These are phyloP conservation scores for Oemleria cerasiformis DNA, from an alignment of 306 rosid species.

Conservation along the genomic window DNA sequence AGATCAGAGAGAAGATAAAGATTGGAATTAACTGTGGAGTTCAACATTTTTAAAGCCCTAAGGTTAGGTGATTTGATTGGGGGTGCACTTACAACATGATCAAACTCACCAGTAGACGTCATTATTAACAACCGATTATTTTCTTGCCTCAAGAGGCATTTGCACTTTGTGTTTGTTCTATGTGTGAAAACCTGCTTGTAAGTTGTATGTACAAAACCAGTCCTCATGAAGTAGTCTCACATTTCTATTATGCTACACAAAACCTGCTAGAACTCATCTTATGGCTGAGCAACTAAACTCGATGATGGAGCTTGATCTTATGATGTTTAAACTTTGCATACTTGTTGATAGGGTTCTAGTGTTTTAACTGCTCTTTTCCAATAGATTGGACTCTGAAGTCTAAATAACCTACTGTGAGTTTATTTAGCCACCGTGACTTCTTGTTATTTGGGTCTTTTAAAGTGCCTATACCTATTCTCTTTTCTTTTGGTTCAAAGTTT, in stretches of 20 bases:
- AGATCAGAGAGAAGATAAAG: background rate
- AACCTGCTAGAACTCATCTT: background rate
- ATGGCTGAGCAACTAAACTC: conserved; percentile 2
- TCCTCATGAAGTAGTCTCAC: background rate
- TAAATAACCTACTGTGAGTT: background rate
- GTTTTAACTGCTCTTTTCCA: background rate
- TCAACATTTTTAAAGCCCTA: background rate
- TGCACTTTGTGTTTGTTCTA: background rate
- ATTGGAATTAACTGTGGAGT: background rate
- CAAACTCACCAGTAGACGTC: conserved; percentile 5
- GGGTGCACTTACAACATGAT: conserved; percentile 1
- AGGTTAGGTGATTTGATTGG: conserved; percentile 10
- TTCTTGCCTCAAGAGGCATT: background rate
- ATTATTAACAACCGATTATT: background rate
- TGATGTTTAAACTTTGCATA: conserved; percentile 2
- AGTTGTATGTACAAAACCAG: background rate
- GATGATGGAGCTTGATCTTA: background rate
- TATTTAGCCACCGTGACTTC: background rate
- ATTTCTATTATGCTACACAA: conserved; percentile 1
- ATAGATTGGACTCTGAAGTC: background rate
- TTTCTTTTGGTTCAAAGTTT: too few relatives aligned
- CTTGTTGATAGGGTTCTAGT: background rate
- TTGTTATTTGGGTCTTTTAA: background rate
- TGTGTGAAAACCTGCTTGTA: background rate
- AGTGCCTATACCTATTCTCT: too few relatives aligned